Evolutionary conservation across 2,329 filamentous ascomycete genomes (phyloP).

Genomic region (Pseudogymnoascus sp.): DNA sequence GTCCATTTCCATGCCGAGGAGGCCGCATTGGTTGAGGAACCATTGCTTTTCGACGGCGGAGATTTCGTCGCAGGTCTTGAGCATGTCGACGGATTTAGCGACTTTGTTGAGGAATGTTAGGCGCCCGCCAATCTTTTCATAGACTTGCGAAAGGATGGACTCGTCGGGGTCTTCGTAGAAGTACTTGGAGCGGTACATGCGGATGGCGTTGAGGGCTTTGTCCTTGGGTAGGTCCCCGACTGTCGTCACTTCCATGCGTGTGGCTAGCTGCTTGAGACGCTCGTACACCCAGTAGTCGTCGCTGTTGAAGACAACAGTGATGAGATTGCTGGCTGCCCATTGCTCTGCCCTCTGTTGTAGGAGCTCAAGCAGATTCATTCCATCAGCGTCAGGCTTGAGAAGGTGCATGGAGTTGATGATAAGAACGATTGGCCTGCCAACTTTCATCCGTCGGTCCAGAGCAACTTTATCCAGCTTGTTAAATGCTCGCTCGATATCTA

Average conservation of each 20-base stretch:
- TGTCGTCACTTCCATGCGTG: slow-evolving; percentile 87
- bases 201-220: slow-evolving; percentile 67
- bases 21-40: slow-evolving; percentile 73
- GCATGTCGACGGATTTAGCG: slow-evolving; percentile 77
- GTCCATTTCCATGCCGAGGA: slow-evolving; percentile 70
- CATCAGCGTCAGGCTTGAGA: slow-evolving; percentile 82
- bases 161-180: slow-evolving; percentile 51
- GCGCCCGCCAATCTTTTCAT: slow-evolving; percentile 77
- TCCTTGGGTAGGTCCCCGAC: slow-evolving; percentile 73
- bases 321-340: slow-evolving; percentile 86
- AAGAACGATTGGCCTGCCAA: slow-evolving; percentile 66
- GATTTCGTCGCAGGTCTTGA: slow-evolving; percentile 65
- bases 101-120: slow-evolving; percentile 82
- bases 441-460: slow-evolving; percentile 52
- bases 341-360: slow-evolving; percentile 93
- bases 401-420: slow-evolving; percentile 94
- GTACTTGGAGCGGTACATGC: slow-evolving; percentile 73
- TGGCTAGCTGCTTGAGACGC: slow-evolving; percentile 81
- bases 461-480: slow-evolving; percentile 98
- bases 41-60: slow-evolving; percentile 65
- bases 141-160: slow-evolving; percentile 62
- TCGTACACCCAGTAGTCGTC: slow-evolving; percentile 99
- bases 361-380: slow-evolving; percentile 86
- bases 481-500: slow-evolving; percentile 92
- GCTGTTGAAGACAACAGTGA: slow-evolving; percentile 88